Percentiles rank a stretch among this genome's conserved stretches.
Evolutionary conservation across 2,329 filamentous ascomycete genomes (phyloP).

Genomic region (Metarhizium guizhouense): DNA sequence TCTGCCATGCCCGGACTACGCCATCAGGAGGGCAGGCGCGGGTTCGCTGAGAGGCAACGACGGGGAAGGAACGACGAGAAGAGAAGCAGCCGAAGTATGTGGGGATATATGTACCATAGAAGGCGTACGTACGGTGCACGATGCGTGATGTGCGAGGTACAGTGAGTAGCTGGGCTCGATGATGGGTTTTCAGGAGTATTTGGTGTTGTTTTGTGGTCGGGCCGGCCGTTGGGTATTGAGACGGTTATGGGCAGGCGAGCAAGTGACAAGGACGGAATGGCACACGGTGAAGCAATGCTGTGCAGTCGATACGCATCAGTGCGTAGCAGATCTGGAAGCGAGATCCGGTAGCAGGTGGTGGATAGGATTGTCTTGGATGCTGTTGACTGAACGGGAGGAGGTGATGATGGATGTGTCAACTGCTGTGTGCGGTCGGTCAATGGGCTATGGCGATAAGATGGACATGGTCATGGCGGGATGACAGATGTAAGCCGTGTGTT

Average conservation of each 20-base stretch:
- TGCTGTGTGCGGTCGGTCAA: background rate
- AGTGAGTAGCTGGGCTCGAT: background rate
- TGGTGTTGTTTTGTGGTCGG: slow-evolving; percentile 1
- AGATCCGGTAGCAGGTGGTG: background rate
- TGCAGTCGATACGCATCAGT: background rate
- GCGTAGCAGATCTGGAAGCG: background rate
- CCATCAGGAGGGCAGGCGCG: slow-evolving; percentile 45
- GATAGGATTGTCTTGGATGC: background rate
- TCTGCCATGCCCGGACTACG: slow-evolving; percentile 59
- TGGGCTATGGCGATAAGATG: background rate
- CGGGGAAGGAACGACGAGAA: slow-evolving; percentile 3
- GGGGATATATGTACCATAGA: background rate
- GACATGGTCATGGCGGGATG: background rate
- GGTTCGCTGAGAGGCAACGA: slow-evolving; percentile 13
- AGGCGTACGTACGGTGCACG: background rate
- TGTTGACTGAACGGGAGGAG: background rate
- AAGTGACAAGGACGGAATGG: background rate
- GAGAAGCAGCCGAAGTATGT: background rate
- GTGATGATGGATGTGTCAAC: background rate
- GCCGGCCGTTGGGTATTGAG: slow-evolving; percentile 1
- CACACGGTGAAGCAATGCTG: background rate
- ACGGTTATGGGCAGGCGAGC: background rate
- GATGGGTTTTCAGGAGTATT: background rate
- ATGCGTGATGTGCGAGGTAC: background rate
- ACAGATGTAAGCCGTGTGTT: slow-evolving; percentile 1